phyloP scores from a whole-genome alignment of 768 basidiomycete species.

The Amanita subjunquillea region DNA sequence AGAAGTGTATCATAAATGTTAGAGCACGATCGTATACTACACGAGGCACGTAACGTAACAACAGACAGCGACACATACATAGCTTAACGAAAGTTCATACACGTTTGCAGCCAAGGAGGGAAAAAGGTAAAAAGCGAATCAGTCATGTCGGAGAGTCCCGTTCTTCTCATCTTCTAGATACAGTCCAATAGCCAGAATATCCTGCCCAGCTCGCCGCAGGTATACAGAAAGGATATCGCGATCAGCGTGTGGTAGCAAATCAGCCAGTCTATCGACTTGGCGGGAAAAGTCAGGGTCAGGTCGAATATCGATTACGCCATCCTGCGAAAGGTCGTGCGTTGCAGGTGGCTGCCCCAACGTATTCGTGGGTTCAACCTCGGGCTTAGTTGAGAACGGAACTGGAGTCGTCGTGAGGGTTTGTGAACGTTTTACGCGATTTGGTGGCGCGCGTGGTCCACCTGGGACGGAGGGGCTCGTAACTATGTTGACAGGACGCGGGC shows the following conservation, averaged over 20 bases:
- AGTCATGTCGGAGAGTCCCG: conserved; percentile 37
- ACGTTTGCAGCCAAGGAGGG: not conserved
- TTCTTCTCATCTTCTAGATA: conserved; percentile 81
- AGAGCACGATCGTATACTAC: not conserved
- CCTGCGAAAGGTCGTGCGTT: conserved; percentile 5
- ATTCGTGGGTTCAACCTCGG: not conserved
- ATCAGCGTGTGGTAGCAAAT: conserved; percentile 67
- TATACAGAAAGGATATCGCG: conserved; percentile 59
- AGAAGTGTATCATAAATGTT: not conserved
- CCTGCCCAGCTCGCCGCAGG: conserved; percentile 63
- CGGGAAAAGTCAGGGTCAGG: conserved; percentile 46
- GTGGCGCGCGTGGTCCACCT: conserved; percentile 66
- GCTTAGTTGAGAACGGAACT: conserved; percentile 17
- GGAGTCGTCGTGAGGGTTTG: conserved; percentile 48
- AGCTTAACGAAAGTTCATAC: not conserved
- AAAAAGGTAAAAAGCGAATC: not conserved
- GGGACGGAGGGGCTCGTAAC: conserved; percentile 31
- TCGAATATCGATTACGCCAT: conserved; percentile 24
- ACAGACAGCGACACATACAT: not conserved
- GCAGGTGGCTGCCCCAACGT: not conserved
- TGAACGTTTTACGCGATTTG: conserved; percentile 51
- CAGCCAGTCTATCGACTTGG: conserved; percentile 64
- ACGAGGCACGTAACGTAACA: conserved; percentile 1
- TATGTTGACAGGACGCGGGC: conserved; percentile 3
- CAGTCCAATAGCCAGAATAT: conserved; percentile 79